phyloP scores from a whole-genome alignment of 2,329 filamentous ascomycete species.

The Teratosphaeria epicoccoides region DNA sequence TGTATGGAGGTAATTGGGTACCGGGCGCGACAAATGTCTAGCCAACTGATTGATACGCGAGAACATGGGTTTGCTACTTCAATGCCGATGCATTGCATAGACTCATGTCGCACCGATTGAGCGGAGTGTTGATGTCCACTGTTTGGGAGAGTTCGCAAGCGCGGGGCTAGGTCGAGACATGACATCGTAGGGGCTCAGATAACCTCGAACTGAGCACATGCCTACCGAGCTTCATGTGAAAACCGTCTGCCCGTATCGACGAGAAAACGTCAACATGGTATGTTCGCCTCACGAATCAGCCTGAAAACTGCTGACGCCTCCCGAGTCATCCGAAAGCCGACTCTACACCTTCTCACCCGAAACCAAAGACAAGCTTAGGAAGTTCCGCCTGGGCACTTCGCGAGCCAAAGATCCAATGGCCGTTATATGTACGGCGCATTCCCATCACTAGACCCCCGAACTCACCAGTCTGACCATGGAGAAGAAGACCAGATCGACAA shows the following conservation, averaged over 20 bases:
- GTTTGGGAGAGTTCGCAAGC: not conserved
- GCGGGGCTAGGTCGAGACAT: not conserved
- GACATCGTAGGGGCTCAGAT: not conserved
- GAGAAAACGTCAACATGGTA: not conserved
- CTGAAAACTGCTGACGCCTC: not conserved
- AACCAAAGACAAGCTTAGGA: conserved; percentile 80
- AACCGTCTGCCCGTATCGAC: not conserved
- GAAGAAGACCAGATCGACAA: conserved; percentile 76
- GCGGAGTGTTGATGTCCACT: not conserved
- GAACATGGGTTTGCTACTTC: conserved; percentile 49
- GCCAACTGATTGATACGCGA: conserved; percentile 62
- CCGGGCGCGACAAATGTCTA: conserved; percentile 57
- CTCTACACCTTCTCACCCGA: conserved; percentile 88
- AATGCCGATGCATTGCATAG: not conserved
- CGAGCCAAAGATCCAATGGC: conserved; percentile 78
- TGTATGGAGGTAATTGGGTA: conserved; percentile 46
- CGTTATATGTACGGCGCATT: conserved; percentile 70
- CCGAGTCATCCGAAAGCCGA: conserved; percentile 65
- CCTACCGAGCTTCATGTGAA: not conserved
- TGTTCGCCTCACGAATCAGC: not conserved
- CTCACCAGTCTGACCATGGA: not conserved
- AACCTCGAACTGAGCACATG: not conserved
- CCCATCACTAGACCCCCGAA: not conserved
- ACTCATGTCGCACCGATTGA: not conserved
- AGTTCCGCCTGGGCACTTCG: conserved; percentile 87